These are phyloP conservation scores for Yarrowia sp. DNA, from an alignment of 805 yeast species.

Conservation along the genomic window DNA sequence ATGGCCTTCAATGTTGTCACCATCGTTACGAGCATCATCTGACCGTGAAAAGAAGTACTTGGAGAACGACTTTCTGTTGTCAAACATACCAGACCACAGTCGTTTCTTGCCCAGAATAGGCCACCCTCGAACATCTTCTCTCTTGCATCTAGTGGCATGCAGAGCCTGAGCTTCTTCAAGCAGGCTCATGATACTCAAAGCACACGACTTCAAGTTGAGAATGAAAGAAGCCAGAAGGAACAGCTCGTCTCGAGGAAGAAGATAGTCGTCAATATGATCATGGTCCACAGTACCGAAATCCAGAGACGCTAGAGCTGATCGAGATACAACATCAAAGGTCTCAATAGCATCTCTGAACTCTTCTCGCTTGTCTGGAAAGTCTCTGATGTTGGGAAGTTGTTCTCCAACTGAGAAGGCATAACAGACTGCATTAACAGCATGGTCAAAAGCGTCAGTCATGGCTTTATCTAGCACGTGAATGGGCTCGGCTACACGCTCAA, in stretches of 20 bases:
- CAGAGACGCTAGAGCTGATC: slow-evolving; percentile 6
- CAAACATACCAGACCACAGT: slow-evolving; percentile 47
- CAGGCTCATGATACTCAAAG: neutral
- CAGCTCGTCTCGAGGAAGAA: slow-evolving; percentile 51
- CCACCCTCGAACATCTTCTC: neutral
- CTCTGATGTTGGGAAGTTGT: neutral
- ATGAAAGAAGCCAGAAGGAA: slow-evolving; percentile 51
- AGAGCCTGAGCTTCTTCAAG: neutral
- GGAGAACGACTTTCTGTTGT: slow-evolving; percentile 39
- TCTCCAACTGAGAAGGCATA: neutral
- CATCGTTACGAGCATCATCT: slow-evolving; percentile 9
- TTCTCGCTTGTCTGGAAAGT: neutral
- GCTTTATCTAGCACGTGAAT: slow-evolving; percentile 2
- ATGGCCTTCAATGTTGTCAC: slow-evolving; percentile 17
- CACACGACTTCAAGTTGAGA: slow-evolving; percentile 41
- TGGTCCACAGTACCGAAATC: neutral
- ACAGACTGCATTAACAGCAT: neutral
- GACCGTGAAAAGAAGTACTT: slow-evolving; percentile 39
- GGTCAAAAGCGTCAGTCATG: slow-evolving; percentile 6
- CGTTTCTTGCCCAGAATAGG: slow-evolving; percentile 26
- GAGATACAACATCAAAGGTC: neutral
- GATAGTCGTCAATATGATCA: slow-evolving; percentile 34
- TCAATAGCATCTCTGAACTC: slow-evolving; percentile 17
- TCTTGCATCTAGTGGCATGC: neutral
- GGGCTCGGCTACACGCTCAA: slow-evolving; percentile 21